Conservation (phyloP, 2,329 filamentous ascomycete genomes). For the Neofusicoccum kwambonambiense region DNA sequence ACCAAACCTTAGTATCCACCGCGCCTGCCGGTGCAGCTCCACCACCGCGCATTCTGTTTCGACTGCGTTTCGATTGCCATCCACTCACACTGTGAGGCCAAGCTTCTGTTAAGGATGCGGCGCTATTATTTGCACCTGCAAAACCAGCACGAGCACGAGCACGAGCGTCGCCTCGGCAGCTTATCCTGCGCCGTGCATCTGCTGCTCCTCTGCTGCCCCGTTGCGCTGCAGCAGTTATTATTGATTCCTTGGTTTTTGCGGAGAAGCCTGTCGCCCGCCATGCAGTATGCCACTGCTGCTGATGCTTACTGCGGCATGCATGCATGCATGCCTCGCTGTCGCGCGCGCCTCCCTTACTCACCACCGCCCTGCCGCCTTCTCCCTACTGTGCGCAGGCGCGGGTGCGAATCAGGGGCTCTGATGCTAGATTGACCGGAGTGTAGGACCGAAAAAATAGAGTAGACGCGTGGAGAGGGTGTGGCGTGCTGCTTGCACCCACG, state of each 20-base stretch:
- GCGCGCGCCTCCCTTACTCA: not conserved
- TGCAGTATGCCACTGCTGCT: not conserved
- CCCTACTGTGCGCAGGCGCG: not conserved
- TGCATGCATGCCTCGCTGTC: not conserved
- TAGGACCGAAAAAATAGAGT: not conserved
- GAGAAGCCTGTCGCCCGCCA: not conserved
- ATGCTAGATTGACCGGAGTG: not conserved
- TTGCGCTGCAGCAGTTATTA: not conserved
- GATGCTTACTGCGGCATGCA: conserved; percentile 8
- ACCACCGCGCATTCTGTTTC: not conserved
- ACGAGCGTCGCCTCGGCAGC: conserved; percentile 1
- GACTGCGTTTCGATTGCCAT: not conserved
- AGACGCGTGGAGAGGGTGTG: not conserved
- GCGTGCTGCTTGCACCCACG: conserved; percentile 2
- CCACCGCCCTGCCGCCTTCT: not conserved
- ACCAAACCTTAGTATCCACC: not conserved
- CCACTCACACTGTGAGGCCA: not conserved
- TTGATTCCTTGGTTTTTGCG: not conserved
- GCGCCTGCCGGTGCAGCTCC: not conserved
- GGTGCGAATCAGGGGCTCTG: not conserved
- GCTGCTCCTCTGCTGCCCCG: not conserved
- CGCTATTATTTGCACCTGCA: not conserved
- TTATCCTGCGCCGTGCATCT: not conserved
- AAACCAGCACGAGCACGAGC: not conserved
- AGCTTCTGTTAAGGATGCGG: not conserved